Percentiles rank a stretch among this genome's conserved stretches.
These are phyloP conservation scores for Alternaria conjuncta DNA, from an alignment of 2,329 filamentous ascomycete genomes.

Conservation along the genomic window DNA sequence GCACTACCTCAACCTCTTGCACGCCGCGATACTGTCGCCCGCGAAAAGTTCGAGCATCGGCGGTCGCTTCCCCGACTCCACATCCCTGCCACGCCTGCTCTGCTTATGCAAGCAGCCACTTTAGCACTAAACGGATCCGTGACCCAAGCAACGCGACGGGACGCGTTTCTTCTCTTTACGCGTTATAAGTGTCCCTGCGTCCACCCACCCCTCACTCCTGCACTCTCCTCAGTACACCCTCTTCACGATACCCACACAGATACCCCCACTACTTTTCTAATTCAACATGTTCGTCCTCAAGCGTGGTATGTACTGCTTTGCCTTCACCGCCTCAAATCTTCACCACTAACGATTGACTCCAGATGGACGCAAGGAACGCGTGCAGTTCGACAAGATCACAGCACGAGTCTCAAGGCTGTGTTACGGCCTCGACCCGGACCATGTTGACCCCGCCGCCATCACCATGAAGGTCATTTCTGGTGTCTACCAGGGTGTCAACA, in stretches of 20 bases:
- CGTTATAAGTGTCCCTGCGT: conserved; percentile 39
- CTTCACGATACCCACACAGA: conserved; percentile 38
- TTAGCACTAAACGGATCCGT: conserved; percentile 21
- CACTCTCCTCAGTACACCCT: conserved; percentile 25
- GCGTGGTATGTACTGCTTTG: conserved; percentile 45
- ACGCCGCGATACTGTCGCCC: conserved; percentile 1
- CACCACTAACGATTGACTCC: conserved; percentile 32
- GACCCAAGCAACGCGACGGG: conserved; percentile 28
- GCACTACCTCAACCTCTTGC: conserved; percentile 3
- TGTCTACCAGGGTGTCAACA: conserved; percentile 98
- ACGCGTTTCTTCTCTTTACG: conserved; percentile 28
- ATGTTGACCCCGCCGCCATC: conserved; percentile 97
- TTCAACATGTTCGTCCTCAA: conserved; percentile 52
- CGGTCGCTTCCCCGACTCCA: conserved; percentile 23
- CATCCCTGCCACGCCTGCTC: conserved; percentile 10
- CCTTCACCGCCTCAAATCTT: conserved; percentile 29
- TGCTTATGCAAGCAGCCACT: conserved; percentile 22
- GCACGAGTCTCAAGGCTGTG: conserved; percentile 96
- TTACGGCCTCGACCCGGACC: conserved; percentile 93
- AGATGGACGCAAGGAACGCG: conserved; percentile 99
- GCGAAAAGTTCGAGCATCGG: conserved; percentile 37
- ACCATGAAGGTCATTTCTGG: conserved; percentile 99
- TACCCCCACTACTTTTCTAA: conserved; percentile 30
- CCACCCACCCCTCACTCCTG: conserved; percentile 27
- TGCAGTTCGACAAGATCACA: conserved; percentile 99